Evolutionary conservation across 1,284 basidiomycete genomes (phyloP).

Genomic region (Trichosporon coremiiforme): DNA sequence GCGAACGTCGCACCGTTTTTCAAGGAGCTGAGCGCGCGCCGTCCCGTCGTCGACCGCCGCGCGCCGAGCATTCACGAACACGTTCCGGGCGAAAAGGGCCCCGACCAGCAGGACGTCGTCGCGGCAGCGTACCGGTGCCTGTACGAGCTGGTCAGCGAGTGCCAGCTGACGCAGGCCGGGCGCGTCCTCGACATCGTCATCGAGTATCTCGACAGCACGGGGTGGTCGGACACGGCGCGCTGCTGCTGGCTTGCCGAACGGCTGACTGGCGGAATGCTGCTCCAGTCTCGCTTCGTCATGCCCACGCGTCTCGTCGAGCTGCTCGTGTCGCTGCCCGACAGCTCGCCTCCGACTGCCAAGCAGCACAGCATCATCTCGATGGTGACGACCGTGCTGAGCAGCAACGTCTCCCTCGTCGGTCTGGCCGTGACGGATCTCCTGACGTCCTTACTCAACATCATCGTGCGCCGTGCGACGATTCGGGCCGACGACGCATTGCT

Average conservation of each 20-base stretch:
- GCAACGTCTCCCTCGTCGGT: slow-evolving; percentile 80
- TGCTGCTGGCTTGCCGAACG: slow-evolving; percentile 80
- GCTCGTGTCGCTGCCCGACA: slow-evolving; percentile 70
- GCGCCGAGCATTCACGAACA: slow-evolving; percentile 85
- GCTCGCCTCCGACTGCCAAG: slow-evolving; percentile 61
- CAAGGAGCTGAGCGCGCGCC: slow-evolving; percentile 69
- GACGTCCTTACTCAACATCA: slow-evolving; percentile 71
- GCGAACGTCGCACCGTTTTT: slow-evolving; percentile 65
- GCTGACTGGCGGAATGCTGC: slow-evolving; percentile 78
- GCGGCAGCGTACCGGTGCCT: slow-evolving; percentile 73
- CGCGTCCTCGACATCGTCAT: slow-evolving; percentile 71
- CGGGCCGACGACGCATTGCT: slow-evolving; percentile 70
- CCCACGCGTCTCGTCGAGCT: slow-evolving; percentile 82
- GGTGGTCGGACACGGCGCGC: slow-evolving; percentile 74
- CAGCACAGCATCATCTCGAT: slow-evolving; percentile 76
- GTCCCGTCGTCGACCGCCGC: slow-evolving; percentile 73
- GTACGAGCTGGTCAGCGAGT: slow-evolving; percentile 72
- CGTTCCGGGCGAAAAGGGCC: slow-evolving; percentile 82
- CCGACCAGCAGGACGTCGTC: slow-evolving; percentile 71
- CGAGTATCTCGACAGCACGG: slow-evolving; percentile 64
- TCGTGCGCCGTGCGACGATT: slow-evolving; percentile 70
- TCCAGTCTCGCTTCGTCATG: slow-evolving; percentile 88
- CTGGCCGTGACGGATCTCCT: slow-evolving; percentile 88
- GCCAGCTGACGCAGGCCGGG: slow-evolving; percentile 70
- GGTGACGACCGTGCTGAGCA: slow-evolving; percentile 77